These are phyloP conservation scores for Lignosus rhinocerotis DNA, from an alignment of 1,284 basidiomycete species.

Conservation along the genomic window DNA sequence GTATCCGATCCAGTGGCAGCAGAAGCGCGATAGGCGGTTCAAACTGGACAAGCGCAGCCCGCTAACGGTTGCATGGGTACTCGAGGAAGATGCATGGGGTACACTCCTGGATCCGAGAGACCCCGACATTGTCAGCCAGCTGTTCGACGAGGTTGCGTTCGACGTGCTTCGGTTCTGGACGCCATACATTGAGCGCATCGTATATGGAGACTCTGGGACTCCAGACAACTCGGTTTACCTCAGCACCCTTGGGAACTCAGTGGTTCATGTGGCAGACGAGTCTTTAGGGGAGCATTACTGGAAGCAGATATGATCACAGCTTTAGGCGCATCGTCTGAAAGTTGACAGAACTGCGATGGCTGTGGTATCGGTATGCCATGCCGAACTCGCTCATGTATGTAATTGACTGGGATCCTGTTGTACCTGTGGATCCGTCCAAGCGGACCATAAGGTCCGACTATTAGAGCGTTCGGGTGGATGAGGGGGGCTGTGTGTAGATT, in stretches of 20 bases:
- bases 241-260: not conserved
- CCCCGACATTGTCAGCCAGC: constrained; percentile 2
- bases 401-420: too few relatives aligned
- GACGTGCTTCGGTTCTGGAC: constrained; percentile 7
- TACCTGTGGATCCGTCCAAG: too few relatives aligned
- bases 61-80: constrained; percentile 11
- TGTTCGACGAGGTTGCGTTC: constrained; percentile 8
- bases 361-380: too few relatives aligned
- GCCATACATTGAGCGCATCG: constrained; percentile 4
- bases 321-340: not conserved
- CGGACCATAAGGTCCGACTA: too few relatives aligned
- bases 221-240: constrained; percentile 1
- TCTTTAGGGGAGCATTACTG: constrained; percentile 9
- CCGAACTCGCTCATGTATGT: too few relatives aligned
- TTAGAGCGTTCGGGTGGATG: too few relatives aligned
- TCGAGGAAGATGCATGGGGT: constrained; percentile 11
- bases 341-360: too few relatives aligned
- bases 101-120: constrained; percentile 7
- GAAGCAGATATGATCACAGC: not conserved
- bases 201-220: constrained; percentile 8
- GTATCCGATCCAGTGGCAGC: constrained; percentile 13
- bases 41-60: not conserved
- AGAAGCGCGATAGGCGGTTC: constrained; percentile 2
- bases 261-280: not conserved
- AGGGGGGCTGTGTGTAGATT: too few relatives aligned